These are phyloP conservation scores for Corchorus capsularis DNA, from an alignment of 345 rosid genomes.

Conservation along the genomic window DNA sequence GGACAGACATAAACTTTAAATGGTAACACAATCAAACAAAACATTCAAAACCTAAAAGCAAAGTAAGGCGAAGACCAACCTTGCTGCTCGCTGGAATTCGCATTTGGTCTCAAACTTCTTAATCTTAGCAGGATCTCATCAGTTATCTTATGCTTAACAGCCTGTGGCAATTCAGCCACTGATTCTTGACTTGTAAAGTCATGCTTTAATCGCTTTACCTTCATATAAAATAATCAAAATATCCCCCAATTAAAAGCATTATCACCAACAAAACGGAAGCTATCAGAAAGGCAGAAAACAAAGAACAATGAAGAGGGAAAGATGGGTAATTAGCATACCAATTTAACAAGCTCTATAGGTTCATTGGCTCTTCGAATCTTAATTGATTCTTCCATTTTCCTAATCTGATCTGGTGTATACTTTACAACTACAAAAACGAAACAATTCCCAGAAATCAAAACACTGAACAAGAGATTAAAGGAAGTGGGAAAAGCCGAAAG, in stretches of 20 bases:
- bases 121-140: constrained; percentile 71
- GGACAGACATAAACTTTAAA: not conserved
- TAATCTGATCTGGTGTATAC: constrained; percentile 82
- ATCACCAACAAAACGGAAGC: not conserved
- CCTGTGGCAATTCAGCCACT: constrained; percentile 46
- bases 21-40: not conserved
- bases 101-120: constrained; percentile 45
- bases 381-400: constrained; percentile 82
- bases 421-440: constrained; percentile 49
- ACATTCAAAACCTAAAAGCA: not conserved
- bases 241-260: constrained; percentile 7
- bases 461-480: not conserved
- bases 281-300: not conserved
- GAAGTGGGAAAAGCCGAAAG: not conserved
- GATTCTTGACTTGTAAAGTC: constrained; percentile 41
- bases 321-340: constrained; percentile 44
- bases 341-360: constrained; percentile 57
- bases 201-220: constrained; percentile 68
- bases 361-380: constrained; percentile 80
- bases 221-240: constrained; percentile 12
- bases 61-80: constrained; percentile 44
- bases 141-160: constrained; percentile 55
- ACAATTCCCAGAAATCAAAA: not conserved
- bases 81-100: constrained; percentile 51
- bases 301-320: not conserved